These are phyloP conservation scores for Zancudomyces culisetae DNA, from an alignment of 371 early-diverging fungal genomes.

Conservation along the genomic window DNA sequence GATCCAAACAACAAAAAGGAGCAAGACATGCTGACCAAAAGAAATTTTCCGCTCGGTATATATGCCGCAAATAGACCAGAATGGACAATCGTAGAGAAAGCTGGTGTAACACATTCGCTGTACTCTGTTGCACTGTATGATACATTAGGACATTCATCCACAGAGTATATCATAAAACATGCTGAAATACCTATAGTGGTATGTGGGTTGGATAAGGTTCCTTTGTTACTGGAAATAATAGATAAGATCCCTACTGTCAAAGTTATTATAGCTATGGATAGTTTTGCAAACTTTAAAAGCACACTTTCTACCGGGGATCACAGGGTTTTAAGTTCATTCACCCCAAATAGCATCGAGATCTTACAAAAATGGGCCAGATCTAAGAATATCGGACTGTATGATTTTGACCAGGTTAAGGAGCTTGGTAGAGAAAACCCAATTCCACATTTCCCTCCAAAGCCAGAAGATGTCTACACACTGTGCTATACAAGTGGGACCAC, in stretches of 20 bases:
- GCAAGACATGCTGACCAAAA: background rate
- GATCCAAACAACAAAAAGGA: background rate
- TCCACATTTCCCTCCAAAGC: conserved; percentile 28
- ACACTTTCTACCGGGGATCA: background rate
- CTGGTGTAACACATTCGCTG: conserved; percentile 36
- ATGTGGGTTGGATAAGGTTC: conserved; percentile 66
- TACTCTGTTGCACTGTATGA: conserved; percentile 76
- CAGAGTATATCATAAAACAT: conserved; percentile 59
- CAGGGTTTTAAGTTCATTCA: conserved; percentile 10
- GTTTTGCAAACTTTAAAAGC: conserved; percentile 14
- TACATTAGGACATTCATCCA: conserved; percentile 56
- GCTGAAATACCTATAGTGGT: conserved; percentile 46
- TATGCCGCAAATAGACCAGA: conserved; percentile 77
- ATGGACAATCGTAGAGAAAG: conserved; percentile 78
- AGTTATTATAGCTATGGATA: conserved; percentile 57
- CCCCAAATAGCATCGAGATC: conserved; percentile 14
- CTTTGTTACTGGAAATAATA: conserved; percentile 38
- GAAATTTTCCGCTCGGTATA: conserved; percentile 31
- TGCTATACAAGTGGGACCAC: conserved; percentile 90
- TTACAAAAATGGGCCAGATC: conserved; percentile 29
- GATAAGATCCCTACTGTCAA: conserved; percentile 35
- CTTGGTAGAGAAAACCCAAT: conserved; percentile 29
- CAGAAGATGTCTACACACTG: conserved; percentile 73
- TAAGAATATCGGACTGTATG: conserved; percentile 16
- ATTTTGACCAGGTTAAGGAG: conserved; percentile 39